Evolutionary conservation across 306 rosid species (phyloP).

Genomic region (Acacia crassicarpa): DNA sequence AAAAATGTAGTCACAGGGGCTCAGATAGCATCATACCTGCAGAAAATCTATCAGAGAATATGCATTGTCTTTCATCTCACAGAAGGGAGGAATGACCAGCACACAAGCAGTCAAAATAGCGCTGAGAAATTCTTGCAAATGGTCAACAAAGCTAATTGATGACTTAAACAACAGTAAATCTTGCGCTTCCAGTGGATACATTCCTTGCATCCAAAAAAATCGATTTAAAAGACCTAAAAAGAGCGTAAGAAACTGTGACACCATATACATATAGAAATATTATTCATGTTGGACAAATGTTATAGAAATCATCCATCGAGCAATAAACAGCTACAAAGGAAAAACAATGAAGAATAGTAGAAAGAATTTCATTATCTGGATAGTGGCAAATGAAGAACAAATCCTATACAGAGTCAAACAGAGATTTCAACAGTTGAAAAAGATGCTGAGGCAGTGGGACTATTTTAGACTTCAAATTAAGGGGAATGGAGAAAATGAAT

Average conservation of each 20-base stretch:
- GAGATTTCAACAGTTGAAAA: background rate
- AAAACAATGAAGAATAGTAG: background rate
- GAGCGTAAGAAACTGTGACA: slow-evolving; percentile 20
- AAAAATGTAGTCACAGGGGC: slow-evolving; percentile 13
- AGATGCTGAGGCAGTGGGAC: background rate
- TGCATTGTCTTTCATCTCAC: slow-evolving; percentile 50
- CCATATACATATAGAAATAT: background rate
- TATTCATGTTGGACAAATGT: background rate
- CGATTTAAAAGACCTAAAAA: slow-evolving; percentile 78
- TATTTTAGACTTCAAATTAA: background rate
- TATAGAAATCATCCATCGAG: slow-evolving; percentile 1
- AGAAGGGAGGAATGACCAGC: slow-evolving; percentile 79
- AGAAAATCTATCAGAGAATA: slow-evolving; percentile 63
- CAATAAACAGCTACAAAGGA: slow-evolving; percentile 4
- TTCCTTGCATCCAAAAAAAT: slow-evolving; percentile 83
- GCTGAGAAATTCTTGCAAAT: slow-evolving; percentile 87
- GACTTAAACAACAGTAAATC: slow-evolving; percentile 82
- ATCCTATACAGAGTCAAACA: background rate
- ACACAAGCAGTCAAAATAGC: slow-evolving; percentile 66
- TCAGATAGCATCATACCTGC: slow-evolving; percentile 47
- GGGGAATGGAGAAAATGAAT: background rate
- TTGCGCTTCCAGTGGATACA: slow-evolving; percentile 60
- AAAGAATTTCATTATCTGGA: background rate
- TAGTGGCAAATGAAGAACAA: background rate
- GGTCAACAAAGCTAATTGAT: slow-evolving; percentile 82